phyloP scores from a whole-genome alignment of 2,329 filamentous ascomycete genomes.

The Neurospora sp. region DNA sequence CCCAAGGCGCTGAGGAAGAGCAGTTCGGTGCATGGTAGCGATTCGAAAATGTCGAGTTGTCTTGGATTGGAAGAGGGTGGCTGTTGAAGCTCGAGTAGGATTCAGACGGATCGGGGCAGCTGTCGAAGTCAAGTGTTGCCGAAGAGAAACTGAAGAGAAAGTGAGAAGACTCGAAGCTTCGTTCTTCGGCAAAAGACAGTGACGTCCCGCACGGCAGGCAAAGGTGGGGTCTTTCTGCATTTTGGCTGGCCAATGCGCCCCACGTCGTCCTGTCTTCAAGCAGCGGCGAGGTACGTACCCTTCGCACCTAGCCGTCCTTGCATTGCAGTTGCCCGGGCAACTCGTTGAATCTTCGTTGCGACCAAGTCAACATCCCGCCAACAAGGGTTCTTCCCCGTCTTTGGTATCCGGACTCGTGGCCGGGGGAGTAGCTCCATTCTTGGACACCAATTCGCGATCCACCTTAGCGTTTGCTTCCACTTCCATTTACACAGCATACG shows the following conservation, averaged over 20 bases:
- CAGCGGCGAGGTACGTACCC: not conserved
- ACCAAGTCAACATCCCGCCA: conserved; percentile 6
- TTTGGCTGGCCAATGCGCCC: not conserved
- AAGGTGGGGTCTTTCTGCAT: not conserved
- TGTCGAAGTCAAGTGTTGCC: not conserved
- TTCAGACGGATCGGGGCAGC: not conserved
- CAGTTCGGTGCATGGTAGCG: conserved; percentile 1
- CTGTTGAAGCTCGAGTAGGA: not conserved
- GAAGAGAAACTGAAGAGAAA: not conserved
- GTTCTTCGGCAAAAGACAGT: not conserved
- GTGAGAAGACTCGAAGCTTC: not conserved
- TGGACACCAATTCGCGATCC: conserved; percentile 4
- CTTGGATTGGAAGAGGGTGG: not conserved
- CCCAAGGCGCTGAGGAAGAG: not conserved
- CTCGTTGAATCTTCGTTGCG: conserved; percentile 7
- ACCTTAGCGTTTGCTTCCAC: not conserved
- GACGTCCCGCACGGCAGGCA: not conserved
- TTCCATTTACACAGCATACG: not conserved
- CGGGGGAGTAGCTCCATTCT: not conserved
- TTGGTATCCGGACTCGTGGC: not conserved
- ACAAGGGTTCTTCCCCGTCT: not conserved
- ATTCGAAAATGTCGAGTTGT: not conserved
- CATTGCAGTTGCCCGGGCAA: conserved; percentile 16
- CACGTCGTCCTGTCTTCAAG: not conserved
- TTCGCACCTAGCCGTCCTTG: not conserved